Base-by-base conservation (phyloP, 768 basidiomycete species). In the Collybia nuda region DNA sequence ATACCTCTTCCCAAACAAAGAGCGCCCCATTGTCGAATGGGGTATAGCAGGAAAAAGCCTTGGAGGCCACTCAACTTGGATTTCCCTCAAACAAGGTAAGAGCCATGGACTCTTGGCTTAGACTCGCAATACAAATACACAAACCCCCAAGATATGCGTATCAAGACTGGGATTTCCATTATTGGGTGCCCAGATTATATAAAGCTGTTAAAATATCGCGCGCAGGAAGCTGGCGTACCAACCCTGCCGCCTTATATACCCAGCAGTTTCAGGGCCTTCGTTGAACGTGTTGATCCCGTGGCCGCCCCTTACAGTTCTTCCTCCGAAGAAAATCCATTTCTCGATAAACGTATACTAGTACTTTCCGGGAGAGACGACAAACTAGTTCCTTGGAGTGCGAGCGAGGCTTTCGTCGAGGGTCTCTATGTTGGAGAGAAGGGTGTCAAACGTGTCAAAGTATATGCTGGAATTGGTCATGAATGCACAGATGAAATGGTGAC, bases 61-160 rank as follows among this genome's bases (percentile, higher is more conserved):
- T 0, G 93, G 93, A 0, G 93, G 92, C 0, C 92, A 97, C 62
- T 77, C 90, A 0, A 76, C 88, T 0, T 95, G 93, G 92, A 75
- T 88, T 24, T 71, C 76, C 1, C 76, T 91, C 29, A 61, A 77
- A 18, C 70, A 72, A 55, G 77, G 78, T 72, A 62, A 14, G 62
- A 14, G 32, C 43, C 5, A 8, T 17, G 19, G 21, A 0, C 15
- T 37, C 12, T 24, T 1, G 18, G 39, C 24, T 12, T 6, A 19
- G 12, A 32, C 9, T 44, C 6, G 21, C 11, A 47, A 24, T 7
- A n/a, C 2, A 18, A 50, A 3, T 26, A 39, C 24, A 17, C 38
- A 17, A 8, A 23, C 14, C 11, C 18, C n/a, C 11, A 39, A 81
- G 80, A 82, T 53, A 64, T 71, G 6, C 70, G 78, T 42, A 62